phyloP scores from a whole-genome alignment of 805 yeast species.

The Allodekkera sacchari region DNA sequence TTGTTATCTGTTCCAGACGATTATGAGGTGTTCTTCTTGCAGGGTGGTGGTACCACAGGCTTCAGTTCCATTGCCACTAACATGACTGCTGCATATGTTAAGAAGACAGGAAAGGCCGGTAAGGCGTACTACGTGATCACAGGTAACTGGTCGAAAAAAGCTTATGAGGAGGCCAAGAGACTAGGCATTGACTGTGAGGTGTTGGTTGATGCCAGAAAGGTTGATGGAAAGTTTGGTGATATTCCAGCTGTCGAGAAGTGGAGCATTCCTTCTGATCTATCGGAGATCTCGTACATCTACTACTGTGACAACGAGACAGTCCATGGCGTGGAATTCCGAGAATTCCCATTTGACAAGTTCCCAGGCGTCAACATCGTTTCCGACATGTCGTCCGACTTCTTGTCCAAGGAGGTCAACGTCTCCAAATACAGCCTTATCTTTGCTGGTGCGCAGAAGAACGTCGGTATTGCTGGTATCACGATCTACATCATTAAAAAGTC shows the following conservation, averaged over 20 bases:
- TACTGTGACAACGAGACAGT: constrained; percentile 97
- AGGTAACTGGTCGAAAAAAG: constrained; percentile 90
- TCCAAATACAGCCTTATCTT: constrained; percentile 79
- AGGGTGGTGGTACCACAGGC: constrained; percentile 98
- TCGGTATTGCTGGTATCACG: constrained; percentile 94
- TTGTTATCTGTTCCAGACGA: constrained; percentile 77
- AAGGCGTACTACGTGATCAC: constrained; percentile 82
- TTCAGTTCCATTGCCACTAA: constrained; percentile 84
- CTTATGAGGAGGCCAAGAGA: constrained; percentile 79
- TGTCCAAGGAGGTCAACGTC: constrained; percentile 75
- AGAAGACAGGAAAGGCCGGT: constrained; percentile 66
- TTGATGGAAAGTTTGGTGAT: constrained; percentile 49
- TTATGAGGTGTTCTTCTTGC: constrained; percentile 89
- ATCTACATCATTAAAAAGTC: constrained; percentile 82
- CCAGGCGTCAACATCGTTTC: constrained; percentile 77
- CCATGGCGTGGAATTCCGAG: constrained; percentile 76
- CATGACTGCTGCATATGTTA: constrained; percentile 58
- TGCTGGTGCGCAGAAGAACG: constrained; percentile 98
- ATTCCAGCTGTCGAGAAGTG: constrained; percentile 64
- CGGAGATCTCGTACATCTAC: constrained; percentile 74
- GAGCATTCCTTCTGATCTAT: constrained; percentile 48
- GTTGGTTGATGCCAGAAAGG: constrained; percentile 55
- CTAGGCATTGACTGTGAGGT: constrained; percentile 69
- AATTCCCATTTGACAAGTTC: constrained; percentile 45
- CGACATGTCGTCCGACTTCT: constrained; percentile 89